Conservation (phyloP, 345 rosid genomes). For the Mercurialis annua region DNA sequence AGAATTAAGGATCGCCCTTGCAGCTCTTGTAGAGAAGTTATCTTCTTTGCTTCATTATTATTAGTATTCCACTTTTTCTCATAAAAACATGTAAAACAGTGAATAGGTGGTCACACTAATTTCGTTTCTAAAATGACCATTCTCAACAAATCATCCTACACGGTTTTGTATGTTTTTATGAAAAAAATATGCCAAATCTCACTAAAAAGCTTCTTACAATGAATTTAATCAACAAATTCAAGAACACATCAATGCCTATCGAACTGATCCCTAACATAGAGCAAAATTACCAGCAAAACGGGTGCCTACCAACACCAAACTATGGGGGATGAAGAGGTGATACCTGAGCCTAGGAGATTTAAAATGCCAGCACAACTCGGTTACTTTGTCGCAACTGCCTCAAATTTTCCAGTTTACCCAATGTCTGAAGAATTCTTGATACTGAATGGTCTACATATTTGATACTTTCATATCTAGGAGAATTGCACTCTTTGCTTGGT, state of each 20-base stretch:
- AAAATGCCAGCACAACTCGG: conserved; percentile 77
- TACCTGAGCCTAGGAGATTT: conserved; percentile 73
- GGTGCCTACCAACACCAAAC: background rate
- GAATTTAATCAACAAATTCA: background rate
- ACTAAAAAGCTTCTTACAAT: background rate
- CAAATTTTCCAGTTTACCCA: conserved; percentile 92
- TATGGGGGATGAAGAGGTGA: background rate
- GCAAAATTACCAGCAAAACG: background rate
- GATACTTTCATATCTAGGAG: conserved; percentile 80
- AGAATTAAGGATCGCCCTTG: no score
- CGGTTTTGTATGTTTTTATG: no score
- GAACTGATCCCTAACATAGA: no score
- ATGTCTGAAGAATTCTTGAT: conserved; percentile 65
- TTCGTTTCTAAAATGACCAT: no score
- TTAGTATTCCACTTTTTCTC: background rate
- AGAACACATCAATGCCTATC: no score
- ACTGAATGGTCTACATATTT: conserved; percentile 71
- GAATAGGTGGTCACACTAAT: no score
- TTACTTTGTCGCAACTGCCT: conserved; percentile 85
- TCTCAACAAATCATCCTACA: no score
- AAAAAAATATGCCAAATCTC: no score
- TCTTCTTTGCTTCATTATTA: background rate
- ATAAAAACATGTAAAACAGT: background rate
- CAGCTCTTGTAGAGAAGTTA: background rate
- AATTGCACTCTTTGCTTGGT: no score